These are phyloP conservation scores for Pinus albicaulis DNA, from an alignment of 75 land plant genomes.

Conservation along the genomic window DNA sequence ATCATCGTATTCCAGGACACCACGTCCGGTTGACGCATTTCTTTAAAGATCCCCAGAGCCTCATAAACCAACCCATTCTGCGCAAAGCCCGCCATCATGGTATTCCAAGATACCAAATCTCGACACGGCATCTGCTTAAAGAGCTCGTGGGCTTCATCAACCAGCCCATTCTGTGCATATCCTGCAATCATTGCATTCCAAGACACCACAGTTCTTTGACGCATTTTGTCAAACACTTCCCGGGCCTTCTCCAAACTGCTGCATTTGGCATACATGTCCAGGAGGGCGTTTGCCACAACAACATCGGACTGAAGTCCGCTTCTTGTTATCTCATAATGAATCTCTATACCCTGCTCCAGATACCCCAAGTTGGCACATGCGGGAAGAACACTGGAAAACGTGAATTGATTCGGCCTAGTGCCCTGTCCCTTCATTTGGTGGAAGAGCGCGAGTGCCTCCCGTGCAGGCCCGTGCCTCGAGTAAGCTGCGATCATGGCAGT, in stretches of 20 bases:
- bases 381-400: constrained; percentile 12
- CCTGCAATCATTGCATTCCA: constrained; percentile 62
- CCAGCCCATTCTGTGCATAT: constrained; percentile 34
- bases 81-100: constrained; percentile 16
- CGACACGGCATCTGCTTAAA: constrained; percentile 15
- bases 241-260: not conserved
- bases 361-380: constrained; percentile 7
- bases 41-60: constrained; percentile 3
- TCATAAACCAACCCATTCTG: not conserved
- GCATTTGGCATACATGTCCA: constrained; percentile 1
- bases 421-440: constrained; percentile 14
- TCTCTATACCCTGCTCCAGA: constrained; percentile 12
- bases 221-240: constrained; percentile 32
- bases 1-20: constrained; percentile 65
- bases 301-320: constrained; percentile 13
- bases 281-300: constrained; percentile 11
- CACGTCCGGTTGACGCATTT: constrained; percentile 12
- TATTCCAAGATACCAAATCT: constrained; percentile 21
- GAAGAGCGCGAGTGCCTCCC: constrained; percentile 11
- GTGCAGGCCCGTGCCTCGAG: not conserved
- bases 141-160: constrained; percentile 11
- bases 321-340: constrained; percentile 3
- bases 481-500: constrained; percentile 18
- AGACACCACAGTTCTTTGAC: constrained; percentile 20
- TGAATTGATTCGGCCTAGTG: constrained; percentile 3